Evolutionary conservation across 1,139 yeast species (phyloP), one percentile per base, ranked within the genome.

Genomic region (Debaryomyces robertsiae): DNA sequence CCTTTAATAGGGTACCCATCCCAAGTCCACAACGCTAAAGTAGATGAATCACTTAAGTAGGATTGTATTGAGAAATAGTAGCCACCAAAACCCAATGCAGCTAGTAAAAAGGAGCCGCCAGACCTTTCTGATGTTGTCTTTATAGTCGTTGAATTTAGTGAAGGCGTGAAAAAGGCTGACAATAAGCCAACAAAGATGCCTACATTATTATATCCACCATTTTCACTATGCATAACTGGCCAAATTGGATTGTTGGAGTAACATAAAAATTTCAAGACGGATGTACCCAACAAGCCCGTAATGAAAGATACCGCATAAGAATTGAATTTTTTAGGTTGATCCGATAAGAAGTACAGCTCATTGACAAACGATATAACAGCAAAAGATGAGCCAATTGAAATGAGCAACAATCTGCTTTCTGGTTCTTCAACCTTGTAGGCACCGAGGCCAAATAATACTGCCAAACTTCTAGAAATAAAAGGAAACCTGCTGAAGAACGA

Each of bases 241-340:
- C 98, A 93, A 38, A 90, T 71, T 29, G 98, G 98, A 60, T 93
- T 93, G 58, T 91, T 91, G 4, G 97, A 82, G 65, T 79, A 86
- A 55, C 75, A 79, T 13, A 84, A 79, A 65, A 78, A 85, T 58
- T 94, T 93, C 24, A 89, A 73, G 30, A 86, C 77, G 1, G 90
- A 79, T 2, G 96, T 81, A 4, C 81, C 62, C 37, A 87, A 71
- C 43, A 93, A 71, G 16, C 98, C 98, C 22, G 86, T 52, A 1
- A 81, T 62, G 57, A 87, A 82, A 1, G 94, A 74, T 2, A 83
- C 59, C 2, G 83, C 71, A 50, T 79, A 85, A 25, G 80, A 73
- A 34, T 69, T 63, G 35, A 77, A 69, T 42, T 72, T 69, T 33
- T 60, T 60, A 3, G 74, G 67, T 7, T 76, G 73, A 30, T 63